These are phyloP conservation scores for Plantago major DNA, from an alignment of 257 asterid genomes.

Conservation along the genomic window DNA sequence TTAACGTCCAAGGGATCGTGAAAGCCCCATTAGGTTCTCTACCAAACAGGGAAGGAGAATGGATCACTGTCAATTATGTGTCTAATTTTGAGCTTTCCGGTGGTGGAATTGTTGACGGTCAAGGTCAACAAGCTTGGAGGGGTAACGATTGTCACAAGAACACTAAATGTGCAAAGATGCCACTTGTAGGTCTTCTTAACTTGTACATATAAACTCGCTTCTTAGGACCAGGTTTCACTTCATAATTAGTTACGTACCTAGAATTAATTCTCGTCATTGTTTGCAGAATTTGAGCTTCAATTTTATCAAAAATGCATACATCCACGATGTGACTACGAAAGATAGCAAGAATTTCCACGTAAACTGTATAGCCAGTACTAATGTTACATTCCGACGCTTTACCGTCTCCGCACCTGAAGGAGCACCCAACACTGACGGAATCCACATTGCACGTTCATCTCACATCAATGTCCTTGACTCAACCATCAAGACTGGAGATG, in stretches of 20 bases:
- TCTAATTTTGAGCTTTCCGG: constrained; percentile 29
- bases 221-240: too few relatives aligned
- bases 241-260: too few relatives aligned
- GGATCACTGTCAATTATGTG: constrained; percentile 24
- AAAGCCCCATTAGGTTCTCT: constrained; percentile 24
- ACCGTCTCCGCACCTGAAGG: constrained; percentile 16
- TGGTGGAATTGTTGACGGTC: constrained; percentile 33
- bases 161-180: background rate
- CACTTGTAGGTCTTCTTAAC: background rate
- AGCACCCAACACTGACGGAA: constrained; percentile 23
- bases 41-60: constrained; percentile 4
- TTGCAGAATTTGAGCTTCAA: constrained; percentile 13
- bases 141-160: constrained; percentile 23
- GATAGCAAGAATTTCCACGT: constrained; percentile 24
- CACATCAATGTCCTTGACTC: constrained; percentile 11
- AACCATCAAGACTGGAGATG: constrained; percentile 22
- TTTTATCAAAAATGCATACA: constrained; percentile 12
- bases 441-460: constrained; percentile 10
- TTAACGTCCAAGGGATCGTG: constrained; percentile 22
- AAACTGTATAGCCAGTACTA: constrained; percentile 5
- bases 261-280: background rate
- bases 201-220: too few relatives aligned
- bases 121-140: constrained; percentile 28
- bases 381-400: constrained; percentile 6
- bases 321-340: constrained; percentile 15